Evolutionary conservation across 2,329 filamentous ascomycete genomes (phyloP), one percentile per base, ranked within the genome.

Genomic region (Hymenoscyphus albidus): DNA sequence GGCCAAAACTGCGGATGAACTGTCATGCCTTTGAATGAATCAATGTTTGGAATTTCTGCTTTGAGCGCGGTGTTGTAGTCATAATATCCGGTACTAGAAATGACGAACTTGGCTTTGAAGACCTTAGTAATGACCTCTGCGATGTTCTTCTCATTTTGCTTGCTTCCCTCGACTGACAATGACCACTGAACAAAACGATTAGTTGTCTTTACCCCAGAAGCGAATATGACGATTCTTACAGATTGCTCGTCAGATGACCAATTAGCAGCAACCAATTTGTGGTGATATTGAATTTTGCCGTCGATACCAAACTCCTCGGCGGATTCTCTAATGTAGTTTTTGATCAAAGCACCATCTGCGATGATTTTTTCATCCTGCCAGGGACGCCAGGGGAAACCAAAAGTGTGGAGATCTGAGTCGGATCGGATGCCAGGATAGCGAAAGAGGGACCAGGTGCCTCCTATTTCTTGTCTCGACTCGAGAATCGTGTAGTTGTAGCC

Each of bases 371-470:
- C 70, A 32, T 83, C 77, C 10, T 77, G 78, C 90, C 90, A 93
- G 0, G 88, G 88, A 54, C 85, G 82, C 85, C 89, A 93, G 1
- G 83, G 76, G 70, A 92, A 92, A 18, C 84, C 84, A 66, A 87
- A 88, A 0, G 84, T 87, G 69, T 81, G 82, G 7, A 88, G 78
- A 70, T 88, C 85, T 0, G 84, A 86, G 67, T 88, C 84, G 1
- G 85, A 87, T 57, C 85, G 80, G 68, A 91, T 88, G 7, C 91
- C 88, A 0, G 89, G 90, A 70, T 92, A 94, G 51, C 82, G 84
- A 78, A 92, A 94, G 1, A 93, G 78, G 71, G 89, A 87, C 91
- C 91, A 93, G 0, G 91, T 94, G 1, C 91, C 91, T 1, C 91
- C 91, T 5, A 93, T 80, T 32, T 80, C 78, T 59, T 82, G 79